Base-by-base conservation (phyloP, 805 yeast genomes). In the Teunomyces kruisii region DNA sequence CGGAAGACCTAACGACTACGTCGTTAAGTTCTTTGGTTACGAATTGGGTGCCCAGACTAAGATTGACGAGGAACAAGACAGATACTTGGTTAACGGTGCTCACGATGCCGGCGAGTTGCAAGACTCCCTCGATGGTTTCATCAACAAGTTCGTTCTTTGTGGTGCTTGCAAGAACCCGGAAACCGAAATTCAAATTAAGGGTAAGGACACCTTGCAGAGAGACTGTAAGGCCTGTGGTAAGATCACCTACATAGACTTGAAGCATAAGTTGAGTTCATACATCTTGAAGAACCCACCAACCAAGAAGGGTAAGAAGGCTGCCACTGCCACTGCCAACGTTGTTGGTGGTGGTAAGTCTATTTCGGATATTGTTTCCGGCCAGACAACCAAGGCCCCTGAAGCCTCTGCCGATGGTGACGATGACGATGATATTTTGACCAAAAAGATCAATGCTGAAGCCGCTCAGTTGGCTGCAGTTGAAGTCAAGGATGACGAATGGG, bases 141-240 rank as follows among this genome's bases (percentile, higher is more conserved):
- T 94, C 74, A 76, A 75, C 71, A 91, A 84, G 68, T 94, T 89
- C 62, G 97, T 94, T 50, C 79, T 94, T 43, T 94, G 99, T 80
- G 91, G 87, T 22, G 79, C 88, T 46, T 94, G 99, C 78, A 87
- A 88, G 74, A 94, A 94, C 73, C 99, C 99, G 39, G 99, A 94
- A 73, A 94, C 99, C 17, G 97, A 89, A 64, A 84, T 91, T 63
- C 76, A 83, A 55, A 76, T 94, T 56, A 82, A 84, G 58, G 86
- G 83, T 56, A 84, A 81, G 53, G 94, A 84, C 36, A 75, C 75
- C 54, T 74, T 94, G 62, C 84, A 83, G 56, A 84, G 90, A 70
- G 97, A 94, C 68, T 94, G 99, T 78, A 94, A 94, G 67, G 99
- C 99, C 16, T 94, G 99, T 78, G 99, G 99, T 72, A 82, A 84